Base-by-base conservation (phyloP, 805 yeast species). In the Vanderwaltozyma yarrowii region DNA sequence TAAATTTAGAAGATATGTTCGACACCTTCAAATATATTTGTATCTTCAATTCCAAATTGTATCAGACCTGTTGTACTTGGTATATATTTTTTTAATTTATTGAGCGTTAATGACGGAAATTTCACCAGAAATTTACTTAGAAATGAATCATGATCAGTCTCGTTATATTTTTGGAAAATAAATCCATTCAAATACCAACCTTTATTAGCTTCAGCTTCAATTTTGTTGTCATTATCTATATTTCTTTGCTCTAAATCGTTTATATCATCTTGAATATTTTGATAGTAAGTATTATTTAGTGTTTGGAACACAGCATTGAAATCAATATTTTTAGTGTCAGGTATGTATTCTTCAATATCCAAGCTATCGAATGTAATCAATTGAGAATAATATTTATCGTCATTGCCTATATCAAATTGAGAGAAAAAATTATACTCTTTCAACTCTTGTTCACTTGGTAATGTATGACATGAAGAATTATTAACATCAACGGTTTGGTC, bases 21-120 rank as follows among this genome's bases (percentile, higher is more conserved):
- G 13, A 17, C 17, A 12, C 37, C 37, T 15, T 35, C 33, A 23
- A 25, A 35, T 8, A 35, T 29, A 15, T 35, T 35, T 12, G 37
- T 35, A 12, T 35, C 29, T 16, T 11, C 17, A 23, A 35, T 17
- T 3, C 31, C 10, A 10, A 35, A 29, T 15, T n/a, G 11, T 12
- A 13, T 21, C 8, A 35, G 15, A 4, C 37, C 37, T 21, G 23
- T 21, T 21, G 6, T 21, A 6, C 6, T 7, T 12, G 37, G 24
- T 5, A 33, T 17, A 20, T 9, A 26, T 4, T 19, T n/a, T 4
- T 19, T 4, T 27, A 33, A 27, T 5, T n/a, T 27, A 19, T 27
- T 26, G 9, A 21, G 23, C 6, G 23, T 9, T 7, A 21, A 7
- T 21, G 23, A 7, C 6, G 23, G 23, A 13, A 33, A 14, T 27